Conservation (phyloP, 306 rosid species). For the Delonix regia region DNA sequence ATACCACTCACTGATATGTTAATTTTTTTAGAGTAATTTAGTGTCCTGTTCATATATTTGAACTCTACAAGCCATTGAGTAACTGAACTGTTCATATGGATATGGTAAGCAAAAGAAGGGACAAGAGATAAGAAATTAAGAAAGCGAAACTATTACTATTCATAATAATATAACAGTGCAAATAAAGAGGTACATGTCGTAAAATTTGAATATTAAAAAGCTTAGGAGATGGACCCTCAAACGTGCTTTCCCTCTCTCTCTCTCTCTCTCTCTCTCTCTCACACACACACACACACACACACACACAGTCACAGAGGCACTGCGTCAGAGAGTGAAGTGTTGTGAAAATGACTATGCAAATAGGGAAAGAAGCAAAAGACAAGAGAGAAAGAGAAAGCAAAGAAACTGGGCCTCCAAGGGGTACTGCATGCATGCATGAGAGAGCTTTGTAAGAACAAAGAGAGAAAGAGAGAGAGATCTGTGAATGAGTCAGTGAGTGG, state of each 20-base stretch:
- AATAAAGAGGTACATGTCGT: neutral
- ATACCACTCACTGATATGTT: too few species aligned
- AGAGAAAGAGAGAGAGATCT: neutral
- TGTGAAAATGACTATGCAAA: conserved; percentile 31
- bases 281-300: too few species aligned
- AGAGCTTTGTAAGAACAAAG: conserved; percentile 7
- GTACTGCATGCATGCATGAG: neutral
- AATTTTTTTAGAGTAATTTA: too few species aligned
- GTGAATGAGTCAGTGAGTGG: conserved; percentile 14
- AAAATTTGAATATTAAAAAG: too few species aligned
- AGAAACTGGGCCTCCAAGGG: conserved; percentile 16
- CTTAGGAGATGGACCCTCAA: neutral
- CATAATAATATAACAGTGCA: neutral
- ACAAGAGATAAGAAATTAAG: too few species aligned
- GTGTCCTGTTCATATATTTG: too few species aligned
- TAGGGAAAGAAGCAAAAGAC: neutral
- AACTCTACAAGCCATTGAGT: too few species aligned
- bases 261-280: neutral
- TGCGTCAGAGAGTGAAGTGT: neutral
- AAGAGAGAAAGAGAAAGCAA: neutral
- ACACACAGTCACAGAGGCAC: too few species aligned
- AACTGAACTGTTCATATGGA: too few species aligned
- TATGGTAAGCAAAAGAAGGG: too few species aligned
- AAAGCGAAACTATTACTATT: too few species aligned
- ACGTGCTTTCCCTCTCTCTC: neutral